A percentile compares a stretch with the other conserved stretches of the same genome.
These are phyloP conservation scores for Mycena vulgaris DNA, from an alignment of 768 basidiomycete species.

Conservation along the genomic window DNA sequence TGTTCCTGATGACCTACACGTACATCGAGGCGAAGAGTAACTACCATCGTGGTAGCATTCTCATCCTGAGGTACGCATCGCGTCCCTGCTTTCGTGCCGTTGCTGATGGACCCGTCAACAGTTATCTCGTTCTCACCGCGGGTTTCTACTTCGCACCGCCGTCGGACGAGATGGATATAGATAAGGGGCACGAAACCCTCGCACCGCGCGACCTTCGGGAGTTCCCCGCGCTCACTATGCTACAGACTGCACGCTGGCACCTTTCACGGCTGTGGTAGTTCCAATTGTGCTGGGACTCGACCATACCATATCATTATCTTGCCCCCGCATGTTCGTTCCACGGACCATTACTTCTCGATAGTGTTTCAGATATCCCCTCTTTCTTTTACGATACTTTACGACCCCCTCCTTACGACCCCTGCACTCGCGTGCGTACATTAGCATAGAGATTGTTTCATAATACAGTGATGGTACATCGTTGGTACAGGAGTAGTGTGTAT, in stretches of 20 bases:
- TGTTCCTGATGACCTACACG: constrained; percentile 98
- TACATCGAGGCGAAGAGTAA: constrained; percentile 99
- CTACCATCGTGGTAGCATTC: constrained; percentile 96
- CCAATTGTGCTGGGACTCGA: not conserved
- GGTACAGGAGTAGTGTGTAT: not conserved
- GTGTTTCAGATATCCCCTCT: not conserved
- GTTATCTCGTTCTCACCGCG: constrained; percentile 91
- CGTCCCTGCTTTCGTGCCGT: not conserved
- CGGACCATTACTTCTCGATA: constrained; percentile 16
- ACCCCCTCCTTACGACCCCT: constrained; percentile 25
- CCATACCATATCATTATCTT: constrained; percentile 40
- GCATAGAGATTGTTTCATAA: constrained; percentile 27
- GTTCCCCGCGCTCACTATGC: constrained; percentile 55
- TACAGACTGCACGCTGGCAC: constrained; percentile 60
- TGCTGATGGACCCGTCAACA: constrained; percentile 49
- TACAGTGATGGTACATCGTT: constrained; percentile 20
- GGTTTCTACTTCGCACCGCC: constrained; percentile 96
- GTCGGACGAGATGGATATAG: constrained; percentile 53
- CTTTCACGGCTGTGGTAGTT: constrained; percentile 39
- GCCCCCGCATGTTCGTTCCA: constrained; percentile 10
- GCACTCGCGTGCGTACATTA: constrained; percentile 20
- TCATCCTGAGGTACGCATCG: constrained; percentile 89
- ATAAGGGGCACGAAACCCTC: constrained; percentile 47
- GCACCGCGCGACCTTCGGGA: constrained; percentile 44
- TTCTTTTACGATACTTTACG: constrained; percentile 32